Conservation (phyloP, 768 basidiomycete species). For the Leucosporidium scottii region DNA sequence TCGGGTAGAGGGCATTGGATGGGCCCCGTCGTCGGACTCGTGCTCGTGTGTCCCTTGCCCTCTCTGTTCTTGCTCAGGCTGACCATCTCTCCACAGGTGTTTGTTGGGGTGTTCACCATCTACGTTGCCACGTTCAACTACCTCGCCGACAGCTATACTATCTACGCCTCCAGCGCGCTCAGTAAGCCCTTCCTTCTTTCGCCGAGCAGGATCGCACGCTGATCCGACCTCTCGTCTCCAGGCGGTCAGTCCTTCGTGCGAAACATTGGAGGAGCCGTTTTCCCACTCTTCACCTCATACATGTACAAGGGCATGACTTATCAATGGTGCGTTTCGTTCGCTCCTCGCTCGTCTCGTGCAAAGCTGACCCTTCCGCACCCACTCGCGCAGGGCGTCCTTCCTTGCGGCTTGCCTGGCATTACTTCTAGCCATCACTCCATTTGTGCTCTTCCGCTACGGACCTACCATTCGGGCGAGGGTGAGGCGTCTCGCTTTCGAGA, state of each 20-base stretch:
- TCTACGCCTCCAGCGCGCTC: conserved; percentile 42
- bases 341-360: conserved; percentile 21
- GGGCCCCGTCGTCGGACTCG: conserved; percentile 41
- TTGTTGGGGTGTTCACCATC: conserved; percentile 34
- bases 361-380: conserved; percentile 10
- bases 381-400: conserved; percentile 40
- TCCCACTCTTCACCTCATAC: conserved; percentile 59
- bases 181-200: neutral
- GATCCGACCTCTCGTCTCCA: too few relatives aligned
- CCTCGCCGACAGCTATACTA: conserved; percentile 40
- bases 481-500: conserved; percentile 8
- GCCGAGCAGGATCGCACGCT: too few relatives aligned
- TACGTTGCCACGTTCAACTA: conserved; percentile 32
- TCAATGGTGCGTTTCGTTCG: conserved; percentile 50
- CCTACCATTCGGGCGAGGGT: conserved; percentile 40
- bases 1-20: conserved; percentile 41
- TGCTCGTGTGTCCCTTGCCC: conserved; percentile 17
- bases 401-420: conserved; percentile 15
- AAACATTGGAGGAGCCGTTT: conserved; percentile 48
- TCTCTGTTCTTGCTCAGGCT: accelerated
- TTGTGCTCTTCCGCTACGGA: conserved; percentile 7
- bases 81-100: neutral
- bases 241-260: conserved; percentile 34
- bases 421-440: conserved; percentile 3
- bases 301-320: conserved; percentile 55